Evolutionary conservation across 1,284 basidiomycete species (phyloP).

Genomic region (Trametes polyzona): DNA sequence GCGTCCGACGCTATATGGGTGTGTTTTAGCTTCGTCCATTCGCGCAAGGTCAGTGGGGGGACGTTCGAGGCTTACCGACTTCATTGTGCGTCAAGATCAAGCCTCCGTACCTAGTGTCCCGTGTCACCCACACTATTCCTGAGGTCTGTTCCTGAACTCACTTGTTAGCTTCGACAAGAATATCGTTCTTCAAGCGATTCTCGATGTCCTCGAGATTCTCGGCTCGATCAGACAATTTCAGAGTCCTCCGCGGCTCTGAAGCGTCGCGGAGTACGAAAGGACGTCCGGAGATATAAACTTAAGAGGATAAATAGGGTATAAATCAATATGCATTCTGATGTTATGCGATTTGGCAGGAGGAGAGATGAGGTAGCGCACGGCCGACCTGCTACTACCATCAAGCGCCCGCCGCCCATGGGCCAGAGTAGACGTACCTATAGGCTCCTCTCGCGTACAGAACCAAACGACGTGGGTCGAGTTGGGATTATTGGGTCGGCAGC

Average conservation of each 20-base stretch:
- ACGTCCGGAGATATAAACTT: conserved; percentile 90
- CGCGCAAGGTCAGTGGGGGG: no score
- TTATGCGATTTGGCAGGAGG: no score
- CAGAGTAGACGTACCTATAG: conserved; percentile 57
- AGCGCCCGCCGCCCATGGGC: background rate
- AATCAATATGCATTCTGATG: conserved; percentile 12
- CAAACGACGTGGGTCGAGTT: conserved; percentile 77
- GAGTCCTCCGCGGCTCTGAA: conserved; percentile 79
- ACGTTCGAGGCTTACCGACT: conserved; percentile 50
- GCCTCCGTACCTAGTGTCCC: conserved; percentile 74
- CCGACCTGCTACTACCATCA: background rate
- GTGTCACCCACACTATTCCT: background rate
- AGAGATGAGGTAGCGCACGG: background rate
- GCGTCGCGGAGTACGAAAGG: conserved; percentile 97
- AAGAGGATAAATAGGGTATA: conserved; percentile 17
- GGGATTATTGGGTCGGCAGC: conserved; percentile 69
- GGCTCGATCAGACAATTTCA: conserved; percentile 88
- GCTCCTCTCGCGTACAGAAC: conserved; percentile 87
- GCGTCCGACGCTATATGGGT: conserved; percentile 57
- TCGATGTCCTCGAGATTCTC: conserved; percentile 98
- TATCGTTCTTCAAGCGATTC: conserved; percentile 88
- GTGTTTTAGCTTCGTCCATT: background rate
- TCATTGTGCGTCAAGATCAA: conserved; percentile 94
- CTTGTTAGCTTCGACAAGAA: conserved; percentile 86
- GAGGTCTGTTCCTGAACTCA: conserved; percentile 36